phyloP scores from a whole-genome alignment of 2,329 filamentous ascomycete species.

The Aspergillus clavatus region DNA sequence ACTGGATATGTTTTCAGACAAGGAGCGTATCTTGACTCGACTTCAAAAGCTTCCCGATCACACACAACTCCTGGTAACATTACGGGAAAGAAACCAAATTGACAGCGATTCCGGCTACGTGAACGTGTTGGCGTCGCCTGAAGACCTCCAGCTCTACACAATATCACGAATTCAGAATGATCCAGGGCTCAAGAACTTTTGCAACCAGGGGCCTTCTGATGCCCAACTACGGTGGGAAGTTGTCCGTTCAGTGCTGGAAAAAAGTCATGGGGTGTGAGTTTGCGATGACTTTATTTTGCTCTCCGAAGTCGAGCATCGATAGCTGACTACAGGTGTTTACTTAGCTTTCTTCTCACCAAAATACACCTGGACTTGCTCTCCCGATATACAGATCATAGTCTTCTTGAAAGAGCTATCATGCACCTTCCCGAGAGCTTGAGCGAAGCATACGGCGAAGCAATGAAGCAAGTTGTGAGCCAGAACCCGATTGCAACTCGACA shows the following conservation, averaged over 20 bases:
- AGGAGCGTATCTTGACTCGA: conserved; percentile 25
- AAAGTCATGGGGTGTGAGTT: conserved; percentile 26
- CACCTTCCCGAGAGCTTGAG: conserved; percentile 25
- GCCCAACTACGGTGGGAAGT: conserved; percentile 12
- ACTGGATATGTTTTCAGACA: conserved; percentile 25
- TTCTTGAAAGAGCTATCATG: conserved; percentile 19
- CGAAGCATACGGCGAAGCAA: conserved; percentile 28
- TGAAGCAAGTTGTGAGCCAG: conserved; percentile 25
- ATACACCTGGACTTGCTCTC: conserved; percentile 27
- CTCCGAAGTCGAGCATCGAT: neutral
- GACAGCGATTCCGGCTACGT: conserved; percentile 12
- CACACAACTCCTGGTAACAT: conserved; percentile 26
- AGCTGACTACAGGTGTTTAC: neutral
- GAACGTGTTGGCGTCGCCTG: conserved; percentile 9
- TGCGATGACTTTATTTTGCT: neutral
- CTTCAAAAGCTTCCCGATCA: conserved; percentile 31
- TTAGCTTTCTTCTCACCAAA: conserved; percentile 27
- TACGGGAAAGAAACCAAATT: conserved; percentile 17
- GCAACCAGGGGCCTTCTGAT: conserved; percentile 2
- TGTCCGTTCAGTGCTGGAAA: conserved; percentile 18
- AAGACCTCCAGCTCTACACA: conserved; percentile 19
- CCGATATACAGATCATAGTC: conserved; percentile 15
- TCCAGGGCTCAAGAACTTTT: conserved; percentile 6
- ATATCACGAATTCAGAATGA: conserved; percentile 15
- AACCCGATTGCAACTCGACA: conserved; percentile 17